A percentile compares a stretch with the other conserved stretches of the same genome.
phyloP scores from a whole-genome alignment of 2,329 filamentous ascomycete species.

The Aspergillus costaricaensis region DNA sequence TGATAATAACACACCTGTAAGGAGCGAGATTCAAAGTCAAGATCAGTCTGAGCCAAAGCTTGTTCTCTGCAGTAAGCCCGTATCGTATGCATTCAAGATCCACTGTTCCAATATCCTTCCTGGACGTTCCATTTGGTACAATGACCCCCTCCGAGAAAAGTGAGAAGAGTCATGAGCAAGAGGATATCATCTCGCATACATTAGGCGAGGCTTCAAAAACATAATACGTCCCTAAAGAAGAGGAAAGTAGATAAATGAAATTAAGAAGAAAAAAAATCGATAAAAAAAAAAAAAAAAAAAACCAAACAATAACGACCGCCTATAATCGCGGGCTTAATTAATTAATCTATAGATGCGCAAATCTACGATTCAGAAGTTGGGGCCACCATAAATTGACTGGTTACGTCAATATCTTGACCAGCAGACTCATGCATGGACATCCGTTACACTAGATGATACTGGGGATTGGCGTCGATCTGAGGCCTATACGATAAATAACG shows the following conservation, averaged over 20 bases:
- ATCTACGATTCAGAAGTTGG: not conserved
- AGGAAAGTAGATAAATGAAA: too few relatives aligned
- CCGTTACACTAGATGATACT: not conserved
- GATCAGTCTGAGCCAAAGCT: slow-evolving; percentile 8
- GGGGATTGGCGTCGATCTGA: slow-evolving; percentile 5
- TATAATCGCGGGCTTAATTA: not conserved
- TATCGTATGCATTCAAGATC: not conserved
- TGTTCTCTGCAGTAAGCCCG: not conserved
- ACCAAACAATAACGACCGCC: too few relatives aligned
- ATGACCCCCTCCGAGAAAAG: too few relatives aligned
- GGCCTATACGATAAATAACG: slow-evolving; percentile 6
- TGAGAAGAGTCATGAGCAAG: too few relatives aligned
- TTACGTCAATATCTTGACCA: slow-evolving; percentile 3
- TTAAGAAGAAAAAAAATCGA: too few relatives aligned
- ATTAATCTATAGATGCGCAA: not conserved
- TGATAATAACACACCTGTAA: slow-evolving; percentile 19
- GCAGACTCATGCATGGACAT: not conserved
- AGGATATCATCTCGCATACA: too few relatives aligned
- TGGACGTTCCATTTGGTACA: too few relatives aligned
- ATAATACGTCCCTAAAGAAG: too few relatives aligned
- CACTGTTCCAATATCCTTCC: too few relatives aligned
- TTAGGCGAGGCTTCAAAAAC: too few relatives aligned
- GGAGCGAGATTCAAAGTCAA: slow-evolving; percentile 20
- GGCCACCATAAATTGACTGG: not conserved
- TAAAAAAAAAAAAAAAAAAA: too few relatives aligned